phyloP scores from a whole-genome alignment of 805 yeast genomes.

The Candida argentea region DNA sequence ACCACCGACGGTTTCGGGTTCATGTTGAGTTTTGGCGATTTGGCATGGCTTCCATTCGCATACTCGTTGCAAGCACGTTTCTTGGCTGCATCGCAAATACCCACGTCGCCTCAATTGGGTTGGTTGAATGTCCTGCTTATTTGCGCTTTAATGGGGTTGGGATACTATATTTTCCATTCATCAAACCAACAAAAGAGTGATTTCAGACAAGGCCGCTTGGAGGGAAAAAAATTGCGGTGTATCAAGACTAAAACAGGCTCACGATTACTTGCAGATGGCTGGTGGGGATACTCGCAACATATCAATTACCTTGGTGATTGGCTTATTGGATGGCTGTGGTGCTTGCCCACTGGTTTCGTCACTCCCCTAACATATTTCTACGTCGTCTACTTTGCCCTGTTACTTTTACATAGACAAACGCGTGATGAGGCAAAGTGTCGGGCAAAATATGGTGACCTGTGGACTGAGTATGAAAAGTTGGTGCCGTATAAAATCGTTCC shows the following conservation, averaged over 20 bases:
- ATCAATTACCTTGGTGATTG: constrained; percentile 95
- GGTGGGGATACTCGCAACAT: constrained; percentile 95
- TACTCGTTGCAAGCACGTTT: constrained; percentile 82
- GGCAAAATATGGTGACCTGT: constrained; percentile 72
- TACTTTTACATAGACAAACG: constrained; percentile 77
- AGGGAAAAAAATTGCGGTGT: constrained; percentile 45
- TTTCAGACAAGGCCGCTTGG: constrained; percentile 70
- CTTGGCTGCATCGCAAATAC: constrained; percentile 43
- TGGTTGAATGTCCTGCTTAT: constrained; percentile 27
- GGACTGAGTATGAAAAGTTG: constrained; percentile 69
- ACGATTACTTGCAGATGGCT: constrained; percentile 75
- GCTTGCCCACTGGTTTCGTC: constrained; percentile 75
- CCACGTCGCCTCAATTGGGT: constrained; percentile 42
- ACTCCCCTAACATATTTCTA: constrained; percentile 85
- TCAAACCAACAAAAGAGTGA: constrained; percentile 78
- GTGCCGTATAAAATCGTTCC: constrained; percentile 93
- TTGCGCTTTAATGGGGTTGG: constrained; percentile 40
- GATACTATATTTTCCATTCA: constrained; percentile 75
- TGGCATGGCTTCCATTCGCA: constrained; percentile 86
- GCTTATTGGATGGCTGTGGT: constrained; percentile 86
- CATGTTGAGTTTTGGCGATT: constrained; percentile 92
- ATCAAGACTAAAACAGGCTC: constrained; percentile 72
- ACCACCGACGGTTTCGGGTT: constrained; percentile 96
- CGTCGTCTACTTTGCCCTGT: constrained; percentile 68
- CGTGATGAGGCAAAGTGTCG: constrained; percentile 91